Evolutionary conservation across 2,329 filamentous ascomycete genomes (phyloP).

Genomic region (Pyrenochaeta sp.): DNA sequence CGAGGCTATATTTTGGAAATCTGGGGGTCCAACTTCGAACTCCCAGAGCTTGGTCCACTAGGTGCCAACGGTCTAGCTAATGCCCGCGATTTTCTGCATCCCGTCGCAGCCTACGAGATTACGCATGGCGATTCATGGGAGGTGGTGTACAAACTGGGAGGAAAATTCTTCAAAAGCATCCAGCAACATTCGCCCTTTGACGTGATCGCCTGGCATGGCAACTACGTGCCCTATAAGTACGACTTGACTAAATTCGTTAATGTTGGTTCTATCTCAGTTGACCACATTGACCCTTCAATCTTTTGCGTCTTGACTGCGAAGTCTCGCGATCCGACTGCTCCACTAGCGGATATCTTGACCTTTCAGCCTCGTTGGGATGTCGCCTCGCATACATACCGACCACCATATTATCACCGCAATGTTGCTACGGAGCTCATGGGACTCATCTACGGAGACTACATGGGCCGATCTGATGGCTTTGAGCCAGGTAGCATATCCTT

Average conservation of each 20-base stretch:
- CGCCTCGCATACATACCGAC: constrained; percentile 58
- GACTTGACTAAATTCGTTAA: constrained; percentile 80
- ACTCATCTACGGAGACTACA: constrained; percentile 69
- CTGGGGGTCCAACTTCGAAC: constrained; percentile 50
- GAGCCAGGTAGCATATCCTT: constrained; percentile 68
- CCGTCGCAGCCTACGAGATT: constrained; percentile 71
- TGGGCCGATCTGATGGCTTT: constrained; percentile 60
- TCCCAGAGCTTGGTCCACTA: constrained; percentile 50
- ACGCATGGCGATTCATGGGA: constrained; percentile 52
- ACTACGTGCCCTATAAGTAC: constrained; percentile 80
- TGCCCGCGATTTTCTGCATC: constrained; percentile 73
- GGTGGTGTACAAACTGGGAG: constrained; percentile 64
- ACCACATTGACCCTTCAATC: constrained; percentile 81
- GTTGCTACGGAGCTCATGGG: constrained; percentile 74
- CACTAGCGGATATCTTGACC: constrained; percentile 71
- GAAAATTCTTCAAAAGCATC: constrained; percentile 69
- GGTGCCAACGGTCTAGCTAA: constrained; percentile 53
- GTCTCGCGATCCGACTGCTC: constrained; percentile 66
- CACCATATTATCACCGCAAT: constrained; percentile 71
- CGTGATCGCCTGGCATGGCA: constrained; percentile 82
- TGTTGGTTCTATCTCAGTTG: constrained; percentile 76
- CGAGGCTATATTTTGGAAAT: constrained; percentile 73
- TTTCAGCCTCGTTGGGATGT: constrained; percentile 72
- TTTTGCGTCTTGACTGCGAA: constrained; percentile 73
- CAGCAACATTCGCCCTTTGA: constrained; percentile 80